Evolutionary conservation across 495 filamentous ascomycete genomes (phyloP).

Genomic region (Trichocladium uniseriatum): DNA sequence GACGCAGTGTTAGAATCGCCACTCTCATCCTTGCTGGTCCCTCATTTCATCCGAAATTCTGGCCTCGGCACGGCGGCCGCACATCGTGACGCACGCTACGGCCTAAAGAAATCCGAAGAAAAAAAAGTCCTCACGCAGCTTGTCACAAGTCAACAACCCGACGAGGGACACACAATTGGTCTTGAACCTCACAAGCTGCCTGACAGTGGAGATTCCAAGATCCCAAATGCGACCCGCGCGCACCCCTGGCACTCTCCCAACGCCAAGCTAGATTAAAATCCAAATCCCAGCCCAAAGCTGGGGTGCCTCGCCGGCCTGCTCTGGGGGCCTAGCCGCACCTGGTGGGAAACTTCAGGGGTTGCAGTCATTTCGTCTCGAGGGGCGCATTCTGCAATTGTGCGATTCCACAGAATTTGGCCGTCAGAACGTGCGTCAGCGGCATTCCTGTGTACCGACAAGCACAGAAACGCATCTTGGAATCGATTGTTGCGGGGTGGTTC

Average conservation of each 20-base stretch:
- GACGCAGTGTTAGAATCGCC: too few species aligned
- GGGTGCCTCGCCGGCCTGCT: neutral
- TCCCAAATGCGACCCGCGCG: neutral
- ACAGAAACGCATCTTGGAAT: slow-evolving; percentile 2
- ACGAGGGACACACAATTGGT: too few species aligned
- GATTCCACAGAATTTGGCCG: neutral
- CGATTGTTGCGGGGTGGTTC: slow-evolving; percentile 13
- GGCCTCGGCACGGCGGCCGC: too few species aligned
- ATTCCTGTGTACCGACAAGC: neutral
- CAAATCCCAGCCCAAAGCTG: slow-evolving; percentile 1
- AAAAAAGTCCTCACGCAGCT: too few species aligned
- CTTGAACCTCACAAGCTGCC: neutral
- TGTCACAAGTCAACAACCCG: too few species aligned
- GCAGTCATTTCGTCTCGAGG: neutral
- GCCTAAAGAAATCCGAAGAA: too few species aligned
- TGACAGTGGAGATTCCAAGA: neutral
- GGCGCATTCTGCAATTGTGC: slow-evolving; percentile 1
- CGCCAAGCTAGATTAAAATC: slow-evolving; percentile 4
- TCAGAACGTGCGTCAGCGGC: neutral
- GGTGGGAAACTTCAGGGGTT: slow-evolving; percentile 15
- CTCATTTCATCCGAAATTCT: too few species aligned
- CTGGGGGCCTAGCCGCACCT: slow-evolving; percentile 13
- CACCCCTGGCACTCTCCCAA: too few species aligned
- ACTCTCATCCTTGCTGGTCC: too few species aligned
- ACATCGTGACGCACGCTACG: too few species aligned